A percentile compares a stretch with the other conserved stretches of the same genome.
These are phyloP conservation scores for Tulasnella sp. DNA, from an alignment of 768 basidiomycete species.

Conservation along the genomic window DNA sequence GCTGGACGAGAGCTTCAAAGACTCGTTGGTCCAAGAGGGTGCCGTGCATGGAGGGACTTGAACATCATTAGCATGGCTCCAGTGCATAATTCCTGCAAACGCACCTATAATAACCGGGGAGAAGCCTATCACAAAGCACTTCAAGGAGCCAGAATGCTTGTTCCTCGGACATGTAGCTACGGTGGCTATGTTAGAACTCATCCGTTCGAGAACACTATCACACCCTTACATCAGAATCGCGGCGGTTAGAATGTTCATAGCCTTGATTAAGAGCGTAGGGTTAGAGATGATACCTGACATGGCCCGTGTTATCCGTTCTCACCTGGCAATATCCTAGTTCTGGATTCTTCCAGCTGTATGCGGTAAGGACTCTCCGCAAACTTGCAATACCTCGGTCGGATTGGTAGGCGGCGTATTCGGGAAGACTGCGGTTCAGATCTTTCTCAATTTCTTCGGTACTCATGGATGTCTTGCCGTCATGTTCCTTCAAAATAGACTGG, in stretches of 20 bases:
- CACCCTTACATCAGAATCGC: slow-evolving; percentile 82
- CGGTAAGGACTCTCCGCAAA: slow-evolving; percentile 86
- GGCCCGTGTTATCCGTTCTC: slow-evolving; percentile 37
- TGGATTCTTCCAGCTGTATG: slow-evolving; percentile 94
- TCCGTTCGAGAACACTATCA: background rate
- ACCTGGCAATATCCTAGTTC: slow-evolving; percentile 95
- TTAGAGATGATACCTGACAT: slow-evolving; percentile 10
- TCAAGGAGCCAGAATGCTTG: slow-evolving; percentile 98
- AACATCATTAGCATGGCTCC: slow-evolving; percentile 10
- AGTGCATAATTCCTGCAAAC: slow-evolving; percentile 39
- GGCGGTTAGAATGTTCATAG: slow-evolving; percentile 97
- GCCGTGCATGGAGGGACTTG: slow-evolving; percentile 96
- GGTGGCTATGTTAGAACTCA: slow-evolving; percentile 1
- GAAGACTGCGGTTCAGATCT: slow-evolving; percentile 92
- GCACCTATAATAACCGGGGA: slow-evolving; percentile 97
- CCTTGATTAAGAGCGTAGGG: slow-evolving; percentile 50
- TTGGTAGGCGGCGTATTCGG: slow-evolving; percentile 97
- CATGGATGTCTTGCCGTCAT: slow-evolving; percentile 75
- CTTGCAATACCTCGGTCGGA: slow-evolving; percentile 82
- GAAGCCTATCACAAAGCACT: slow-evolving; percentile 88
- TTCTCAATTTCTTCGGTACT: slow-evolving; percentile 99
- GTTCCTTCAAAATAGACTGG: slow-evolving; percentile 69
- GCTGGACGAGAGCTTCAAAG: slow-evolving; percentile 90
- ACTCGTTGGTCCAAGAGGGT: slow-evolving; percentile 98
- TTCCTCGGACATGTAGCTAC: slow-evolving; percentile 97